phyloP scores from a whole-genome alignment of 2,329 filamentous ascomycete genomes.

The Rutstroemia sp. region DNA sequence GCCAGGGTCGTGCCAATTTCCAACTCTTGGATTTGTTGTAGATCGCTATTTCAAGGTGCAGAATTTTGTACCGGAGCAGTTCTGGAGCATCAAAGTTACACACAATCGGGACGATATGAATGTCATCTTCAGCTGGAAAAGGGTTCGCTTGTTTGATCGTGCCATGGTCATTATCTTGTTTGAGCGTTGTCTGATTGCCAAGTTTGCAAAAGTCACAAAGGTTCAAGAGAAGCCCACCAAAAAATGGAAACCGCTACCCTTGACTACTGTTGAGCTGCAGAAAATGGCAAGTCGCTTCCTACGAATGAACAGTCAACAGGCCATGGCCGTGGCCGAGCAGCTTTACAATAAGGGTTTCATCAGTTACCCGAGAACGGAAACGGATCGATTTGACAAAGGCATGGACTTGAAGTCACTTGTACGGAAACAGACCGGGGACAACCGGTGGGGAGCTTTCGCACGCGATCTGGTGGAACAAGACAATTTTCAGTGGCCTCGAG shows the following conservation, averaged over 20 bases:
- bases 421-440: conserved; percentile 73
- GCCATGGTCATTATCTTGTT: conserved; percentile 74
- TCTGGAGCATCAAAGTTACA: conserved; percentile 85
- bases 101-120: conserved; percentile 71
- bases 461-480: conserved; percentile 61
- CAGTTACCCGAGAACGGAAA: conserved; percentile 95
- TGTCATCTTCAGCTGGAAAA: conserved; percentile 77
- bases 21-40: conserved; percentile 92
- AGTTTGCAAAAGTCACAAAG: conserved; percentile 71
- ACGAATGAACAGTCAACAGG: conserved; percentile 81
- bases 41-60: conserved; percentile 91
- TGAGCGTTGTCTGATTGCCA: conserved; percentile 73
- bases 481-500: conserved; percentile 71
- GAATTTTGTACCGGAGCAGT: conserved; percentile 86
- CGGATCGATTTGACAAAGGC: conserved; percentile 84
- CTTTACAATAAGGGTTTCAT: conserved; percentile 95
- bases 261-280: conserved; percentile 94
- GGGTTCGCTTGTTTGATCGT: conserved; percentile 81
- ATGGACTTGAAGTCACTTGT: conserved; percentile 78
- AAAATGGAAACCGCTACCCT: conserved; percentile 86
- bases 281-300: conserved; percentile 89
- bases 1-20: conserved; percentile 85
- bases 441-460: conserved; percentile 74
- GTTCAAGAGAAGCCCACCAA: conserved; percentile 86
- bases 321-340: conserved; percentile 80